These are phyloP conservation scores for Cyanodermella asteris DNA, from an alignment of 2,329 filamentous ascomycete species.

Conservation along the genomic window DNA sequence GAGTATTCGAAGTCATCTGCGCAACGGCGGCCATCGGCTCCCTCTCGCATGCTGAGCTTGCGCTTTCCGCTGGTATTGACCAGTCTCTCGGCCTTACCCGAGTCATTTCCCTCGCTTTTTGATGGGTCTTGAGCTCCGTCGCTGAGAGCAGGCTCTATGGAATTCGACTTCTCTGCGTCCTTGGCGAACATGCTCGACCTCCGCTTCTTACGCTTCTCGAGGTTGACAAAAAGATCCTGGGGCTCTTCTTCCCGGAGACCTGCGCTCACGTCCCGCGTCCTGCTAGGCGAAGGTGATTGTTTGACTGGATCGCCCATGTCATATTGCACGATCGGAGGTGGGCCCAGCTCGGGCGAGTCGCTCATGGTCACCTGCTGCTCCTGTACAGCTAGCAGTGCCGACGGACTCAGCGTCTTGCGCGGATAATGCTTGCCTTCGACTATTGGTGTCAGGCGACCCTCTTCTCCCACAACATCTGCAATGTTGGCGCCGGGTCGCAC, in stretches of 20 bases:
- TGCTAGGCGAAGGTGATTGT: too few species aligned
- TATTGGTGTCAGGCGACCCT: slow-evolving; percentile 32
- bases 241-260: slow-evolving; percentile 17
- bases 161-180: slow-evolving; percentile 11
- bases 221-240: slow-evolving; percentile 20
- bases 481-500: slow-evolving; percentile 10
- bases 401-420: slow-evolving; percentile 26
- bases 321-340: slow-evolving; percentile 31
- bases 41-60: slow-evolving; percentile 32
- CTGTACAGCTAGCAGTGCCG: slow-evolving; percentile 15
- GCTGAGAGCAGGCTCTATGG: too few species aligned
- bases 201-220: slow-evolving; percentile 30
- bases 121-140: slow-evolving; percentile 2
- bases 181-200: slow-evolving; percentile 25
- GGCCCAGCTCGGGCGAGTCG: slow-evolving; percentile 15
- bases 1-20: too few species aligned
- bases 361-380: slow-evolving; percentile 7
- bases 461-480: slow-evolving; percentile 6
- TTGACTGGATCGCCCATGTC: slow-evolving; percentile 26
- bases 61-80: slow-evolving; percentile 31
- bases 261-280: too few species aligned
- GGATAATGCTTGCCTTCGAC: slow-evolving; percentile 37
- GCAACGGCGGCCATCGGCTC: slow-evolving; percentile 15
- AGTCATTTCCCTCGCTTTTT: slow-evolving; percentile 4
- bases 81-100: slow-evolving; percentile 1